Base-by-base conservation (phyloP, 2,329 filamentous ascomycete species). In the Penicillium sp. region DNA sequence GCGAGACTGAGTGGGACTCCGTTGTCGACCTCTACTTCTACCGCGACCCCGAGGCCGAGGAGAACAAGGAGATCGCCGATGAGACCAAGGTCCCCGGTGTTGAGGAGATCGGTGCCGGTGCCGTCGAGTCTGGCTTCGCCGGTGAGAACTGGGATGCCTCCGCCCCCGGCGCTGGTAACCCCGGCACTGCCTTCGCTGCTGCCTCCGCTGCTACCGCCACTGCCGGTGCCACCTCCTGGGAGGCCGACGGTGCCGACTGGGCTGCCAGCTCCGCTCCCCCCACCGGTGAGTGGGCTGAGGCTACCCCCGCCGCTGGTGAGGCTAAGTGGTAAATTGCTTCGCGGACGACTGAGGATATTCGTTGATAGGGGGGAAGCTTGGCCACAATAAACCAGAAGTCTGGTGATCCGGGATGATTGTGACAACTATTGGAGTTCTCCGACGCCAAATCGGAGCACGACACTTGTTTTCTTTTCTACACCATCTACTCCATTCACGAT, bases 1-100 rank as follows among this genome's bases (percentile, higher is more conserved):
- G 94, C 78, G 94, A 99, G 83, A 88, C 89, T 61, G 90, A 96
- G 79, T 99, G 94, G 94, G 94, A 99, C 77, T 89, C 96, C 81
- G 97, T 99, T 88, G 91, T 95, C 74, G 94, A 99, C 88, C 83
- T 99, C 74, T 99, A 99, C 91, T 99, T 99, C 89, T 97, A 99
- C 90, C 94, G 95, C 79, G 95, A 99, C 82, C 94, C 95, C 71
- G 94, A 99, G 83, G 92, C 92, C 69, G 94, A 99, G 87, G 94
- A 96, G 79, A 93, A 96, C 87, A 96, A 99, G 84, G 95, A 97
- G 75, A 74, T 81, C 78, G 83, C 88, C 66, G 90, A 82, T 59
- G 93, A 97, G 85, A 73, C 81, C 70, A 96, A 97, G 89, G 82
- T 88, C 62, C 83, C 90, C 65, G 88, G 86, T 73, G 88, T 84